These are phyloP conservation scores for Penicillium daleae DNA, from an alignment of 495 filamentous ascomycete genomes.

Conservation along the genomic window DNA sequence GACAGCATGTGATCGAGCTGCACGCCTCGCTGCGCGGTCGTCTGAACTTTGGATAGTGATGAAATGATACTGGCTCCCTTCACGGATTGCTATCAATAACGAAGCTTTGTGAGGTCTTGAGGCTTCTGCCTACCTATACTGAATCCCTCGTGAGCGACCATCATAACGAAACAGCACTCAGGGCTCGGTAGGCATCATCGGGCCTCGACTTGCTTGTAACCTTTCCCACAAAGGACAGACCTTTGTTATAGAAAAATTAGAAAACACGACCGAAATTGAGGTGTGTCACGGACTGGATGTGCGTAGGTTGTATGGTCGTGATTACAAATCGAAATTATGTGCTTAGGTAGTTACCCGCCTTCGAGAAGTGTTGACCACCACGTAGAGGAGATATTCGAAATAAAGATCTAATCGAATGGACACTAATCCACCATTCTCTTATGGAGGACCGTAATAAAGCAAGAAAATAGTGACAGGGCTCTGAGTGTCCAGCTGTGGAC, in stretches of 20 bases:
- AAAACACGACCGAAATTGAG: neutral
- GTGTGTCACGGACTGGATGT: neutral
- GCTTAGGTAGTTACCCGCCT: neutral
- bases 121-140: neutral
- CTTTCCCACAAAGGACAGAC: neutral
- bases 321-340: conserved; percentile 1
- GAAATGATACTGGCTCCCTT: conserved; percentile 30
- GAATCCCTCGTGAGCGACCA: neutral
- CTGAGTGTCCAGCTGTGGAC: too few species aligned
- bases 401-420: too few species aligned
- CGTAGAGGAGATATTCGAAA: too few species aligned
- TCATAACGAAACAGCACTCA: neutral
- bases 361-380: neutral
- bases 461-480: too few species aligned
- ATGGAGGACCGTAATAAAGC: too few species aligned
- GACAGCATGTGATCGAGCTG: conserved; percentile 41
- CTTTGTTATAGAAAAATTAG: neutral
- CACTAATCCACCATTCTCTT: too few species aligned
- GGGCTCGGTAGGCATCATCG: neutral
- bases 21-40: conserved; percentile 24
- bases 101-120: neutral
- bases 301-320: neutral
- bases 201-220: neutral
- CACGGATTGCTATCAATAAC: too few species aligned
- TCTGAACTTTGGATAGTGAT: conserved; percentile 33